Conservation (phyloP, 306 rosid genomes). For the Carpinus fangiana region DNA sequence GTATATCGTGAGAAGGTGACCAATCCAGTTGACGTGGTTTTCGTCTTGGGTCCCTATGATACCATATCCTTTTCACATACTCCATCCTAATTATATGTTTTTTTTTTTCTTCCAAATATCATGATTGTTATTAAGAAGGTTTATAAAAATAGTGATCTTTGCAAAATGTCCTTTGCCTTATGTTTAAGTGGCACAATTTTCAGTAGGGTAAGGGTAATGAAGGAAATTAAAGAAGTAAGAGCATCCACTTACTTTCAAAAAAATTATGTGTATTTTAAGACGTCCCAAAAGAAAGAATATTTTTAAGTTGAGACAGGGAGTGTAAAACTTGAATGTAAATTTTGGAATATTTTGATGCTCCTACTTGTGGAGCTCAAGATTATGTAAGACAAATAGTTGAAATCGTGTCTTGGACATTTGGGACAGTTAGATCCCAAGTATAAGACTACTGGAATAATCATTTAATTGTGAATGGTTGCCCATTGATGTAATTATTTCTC, state of each 20-base stretch:
- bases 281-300: background rate
- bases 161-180: background rate
- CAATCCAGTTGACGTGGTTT: constrained; percentile 7
- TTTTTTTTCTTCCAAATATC: background rate
- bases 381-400: constrained; percentile 15
- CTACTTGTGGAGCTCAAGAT: constrained; percentile 3
- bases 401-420: constrained; percentile 14
- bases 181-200: background rate
- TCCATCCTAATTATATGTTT: background rate
- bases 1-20: constrained; percentile 91
- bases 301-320: background rate
- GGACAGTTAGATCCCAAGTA: background rate
- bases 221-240: background rate
- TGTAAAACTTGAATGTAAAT: background rate
- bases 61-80: background rate
- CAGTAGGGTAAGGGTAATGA: background rate
- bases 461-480: background rate
- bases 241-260: background rate
- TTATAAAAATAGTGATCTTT: background rate
- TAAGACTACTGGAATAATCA: background rate
- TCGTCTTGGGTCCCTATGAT: background rate
- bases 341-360: constrained; percentile 24
- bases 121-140: background rate
- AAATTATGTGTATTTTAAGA: background rate
- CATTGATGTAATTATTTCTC: constrained; percentile 8